These are phyloP conservation scores for Podospora tetraspora DNA, from an alignment of 495 filamentous ascomycete species.

Conservation along the genomic window DNA sequence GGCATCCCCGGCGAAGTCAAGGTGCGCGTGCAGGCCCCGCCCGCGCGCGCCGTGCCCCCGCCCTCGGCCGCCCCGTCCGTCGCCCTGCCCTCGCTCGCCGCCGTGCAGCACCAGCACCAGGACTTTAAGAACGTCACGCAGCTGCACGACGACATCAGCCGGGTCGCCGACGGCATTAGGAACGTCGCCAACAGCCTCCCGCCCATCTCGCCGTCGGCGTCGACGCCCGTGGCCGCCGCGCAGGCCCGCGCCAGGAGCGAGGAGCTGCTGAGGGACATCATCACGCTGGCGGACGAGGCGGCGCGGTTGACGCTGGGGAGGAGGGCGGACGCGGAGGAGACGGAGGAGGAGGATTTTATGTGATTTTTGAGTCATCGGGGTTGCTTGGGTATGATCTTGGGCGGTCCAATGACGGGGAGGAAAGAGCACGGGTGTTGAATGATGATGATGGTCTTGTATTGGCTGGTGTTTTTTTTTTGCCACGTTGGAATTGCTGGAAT, in stretches of 20 bases:
- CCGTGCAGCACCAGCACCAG: neutral
- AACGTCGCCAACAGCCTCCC: conserved; percentile 17
- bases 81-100: conserved; percentile 8
- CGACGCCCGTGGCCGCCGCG: neutral
- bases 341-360: conserved; percentile 45
- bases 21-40: conserved; percentile 30
- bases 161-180: neutral
- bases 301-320: conserved; percentile 26
- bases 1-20: conserved; percentile 43
- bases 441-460: neutral
- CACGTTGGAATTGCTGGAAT: neutral
- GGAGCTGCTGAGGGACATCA: conserved; percentile 39
- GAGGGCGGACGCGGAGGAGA: conserved; percentile 36
- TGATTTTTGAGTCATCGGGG: neutral
- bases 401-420: neutral
- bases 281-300: conserved; percentile 38
- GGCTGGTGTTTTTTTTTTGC: neutral
- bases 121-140: neutral
- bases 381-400: neutral
- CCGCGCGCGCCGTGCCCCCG: neutral
- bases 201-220: conserved; percentile 13
- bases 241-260: conserved; percentile 30
- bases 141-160: neutral
- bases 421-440: neutral
- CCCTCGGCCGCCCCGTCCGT: neutral